Evolutionary conservation across 1,139 yeast species (phyloP).

Genomic region (Nadsonia starkeyi-henricii): DNA sequence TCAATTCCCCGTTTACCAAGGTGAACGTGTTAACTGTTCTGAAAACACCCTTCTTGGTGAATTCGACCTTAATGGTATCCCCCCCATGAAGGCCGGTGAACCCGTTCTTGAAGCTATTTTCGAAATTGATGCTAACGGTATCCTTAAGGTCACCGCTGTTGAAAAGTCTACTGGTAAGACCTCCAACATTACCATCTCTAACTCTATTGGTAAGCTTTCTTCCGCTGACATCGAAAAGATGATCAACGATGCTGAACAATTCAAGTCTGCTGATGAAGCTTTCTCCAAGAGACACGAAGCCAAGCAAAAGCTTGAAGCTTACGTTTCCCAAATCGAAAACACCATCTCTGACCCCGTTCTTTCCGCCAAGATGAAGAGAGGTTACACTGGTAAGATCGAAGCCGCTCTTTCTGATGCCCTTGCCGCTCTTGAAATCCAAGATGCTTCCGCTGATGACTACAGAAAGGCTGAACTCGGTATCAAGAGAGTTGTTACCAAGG

Average conservation of each 20-base stretch:
- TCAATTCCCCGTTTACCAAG: slow-evolving; percentile 99
- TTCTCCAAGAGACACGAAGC: slow-evolving; percentile 99
- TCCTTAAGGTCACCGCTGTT: slow-evolving; percentile 98
- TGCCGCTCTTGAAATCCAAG: slow-evolving; percentile 96
- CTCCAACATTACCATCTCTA: slow-evolving; percentile 98
- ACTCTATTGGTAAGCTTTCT: slow-evolving; percentile 98
- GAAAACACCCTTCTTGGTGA: slow-evolving; percentile 99
- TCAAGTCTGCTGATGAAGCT: slow-evolving; percentile 98
- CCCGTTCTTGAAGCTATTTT: slow-evolving; percentile 99
- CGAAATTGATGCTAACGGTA: slow-evolving; percentile 99
- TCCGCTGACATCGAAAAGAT: slow-evolving; percentile 96
- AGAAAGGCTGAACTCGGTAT: slow-evolving; percentile 99
- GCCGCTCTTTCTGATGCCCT: slow-evolving; percentile 96
- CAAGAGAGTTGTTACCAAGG: slow-evolving; percentile 99
- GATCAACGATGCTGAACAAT: slow-evolving; percentile 97
- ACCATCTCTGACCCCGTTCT: slow-evolving; percentile 97
- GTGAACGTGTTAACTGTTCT: slow-evolving; percentile 99
- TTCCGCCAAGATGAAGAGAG: slow-evolving; percentile 95
- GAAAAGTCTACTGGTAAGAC: slow-evolving; percentile 99
- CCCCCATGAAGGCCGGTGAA: slow-evolving; percentile 99
- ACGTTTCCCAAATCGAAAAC: slow-evolving; percentile 94
- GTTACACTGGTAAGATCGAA: slow-evolving; percentile 96
- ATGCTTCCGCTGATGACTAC: slow-evolving; percentile 88
- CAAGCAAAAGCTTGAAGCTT: slow-evolving; percentile 98
- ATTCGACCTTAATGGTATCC: slow-evolving; percentile 97